Conservation (phyloP, 306 rosid genomes). For the Vigna hirtella region DNA sequence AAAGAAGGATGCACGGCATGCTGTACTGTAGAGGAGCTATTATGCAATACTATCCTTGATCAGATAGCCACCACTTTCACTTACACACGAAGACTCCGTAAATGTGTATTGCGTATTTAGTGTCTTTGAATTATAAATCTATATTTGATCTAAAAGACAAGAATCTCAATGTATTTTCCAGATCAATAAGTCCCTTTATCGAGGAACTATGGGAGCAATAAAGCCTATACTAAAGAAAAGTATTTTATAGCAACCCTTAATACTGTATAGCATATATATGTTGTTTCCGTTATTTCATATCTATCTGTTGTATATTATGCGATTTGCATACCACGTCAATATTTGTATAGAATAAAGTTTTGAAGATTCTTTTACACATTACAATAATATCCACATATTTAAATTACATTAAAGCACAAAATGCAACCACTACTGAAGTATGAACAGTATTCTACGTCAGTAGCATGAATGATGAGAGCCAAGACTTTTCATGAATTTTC, state of each 20-base stretch:
- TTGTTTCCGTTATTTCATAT: slow-evolving; percentile 11
- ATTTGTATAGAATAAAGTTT: neutral
- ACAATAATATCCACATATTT: neutral
- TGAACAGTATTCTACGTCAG: slow-evolving; percentile 23
- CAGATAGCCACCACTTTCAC: slow-evolving; percentile 38
- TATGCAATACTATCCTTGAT: slow-evolving; percentile 36
- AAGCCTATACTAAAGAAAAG: neutral
- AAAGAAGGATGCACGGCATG: slow-evolving; percentile 49
- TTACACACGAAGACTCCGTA: slow-evolving; percentile 12
- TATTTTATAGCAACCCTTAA: slow-evolving; percentile 2
- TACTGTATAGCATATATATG: neutral
- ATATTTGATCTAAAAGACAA: slow-evolving; percentile 15
- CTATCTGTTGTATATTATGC: neutral
- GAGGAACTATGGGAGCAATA: slow-evolving; percentile 17
- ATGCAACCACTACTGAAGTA: slow-evolving; percentile 23
- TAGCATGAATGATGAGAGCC: slow-evolving; percentile 15
- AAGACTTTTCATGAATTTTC: slow-evolving; percentile 36
- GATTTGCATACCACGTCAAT: neutral
- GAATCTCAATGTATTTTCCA: slow-evolving; percentile 17
- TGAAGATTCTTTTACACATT: neutral
- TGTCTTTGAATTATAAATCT: slow-evolving; percentile 31
- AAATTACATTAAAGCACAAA: slow-evolving; percentile 7
- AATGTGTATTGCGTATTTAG: slow-evolving; percentile 26
- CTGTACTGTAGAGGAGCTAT: slow-evolving; percentile 47
- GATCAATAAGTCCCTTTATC: slow-evolving; percentile 26